Evolutionary conservation across 75 land plant genomes (phyloP).

Genomic region (Sequoia sempervirens): DNA sequence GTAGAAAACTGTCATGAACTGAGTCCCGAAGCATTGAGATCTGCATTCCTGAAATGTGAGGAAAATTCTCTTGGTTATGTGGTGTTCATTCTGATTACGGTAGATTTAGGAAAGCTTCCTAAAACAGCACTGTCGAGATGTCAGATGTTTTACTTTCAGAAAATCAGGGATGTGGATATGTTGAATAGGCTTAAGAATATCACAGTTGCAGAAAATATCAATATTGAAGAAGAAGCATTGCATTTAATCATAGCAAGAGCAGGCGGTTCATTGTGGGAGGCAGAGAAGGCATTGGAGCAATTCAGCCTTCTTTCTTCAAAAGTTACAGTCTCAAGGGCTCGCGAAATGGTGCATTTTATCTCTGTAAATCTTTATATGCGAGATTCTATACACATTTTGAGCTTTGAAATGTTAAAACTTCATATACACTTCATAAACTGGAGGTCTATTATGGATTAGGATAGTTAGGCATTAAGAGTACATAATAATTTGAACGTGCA

Average conservation of each 20-base stretch:
- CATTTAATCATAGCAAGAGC: slow-evolving; percentile 57
- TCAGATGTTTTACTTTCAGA: slow-evolving; percentile 67
- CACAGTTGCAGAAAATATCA: slow-evolving; percentile 43
- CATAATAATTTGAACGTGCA: neutral
- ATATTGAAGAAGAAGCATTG: slow-evolving; percentile 60
- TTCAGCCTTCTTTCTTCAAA: slow-evolving; percentile 63
- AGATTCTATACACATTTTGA: neutral
- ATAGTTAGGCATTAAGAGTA: neutral
- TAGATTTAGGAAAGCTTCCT: slow-evolving; percentile 66
- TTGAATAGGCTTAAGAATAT: slow-evolving; percentile 39
- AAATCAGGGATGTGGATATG: slow-evolving; percentile 58
- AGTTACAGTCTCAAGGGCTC: slow-evolving; percentile 53
- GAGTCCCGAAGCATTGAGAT: slow-evolving; percentile 46
- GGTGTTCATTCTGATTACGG: slow-evolving; percentile 70
- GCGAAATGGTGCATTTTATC: slow-evolving; percentile 8
- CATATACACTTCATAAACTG: too few relatives aligned
- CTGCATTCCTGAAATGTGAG: slow-evolving; percentile 44
- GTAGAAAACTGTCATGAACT: slow-evolving; percentile 75
- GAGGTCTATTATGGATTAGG: neutral
- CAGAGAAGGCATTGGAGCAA: slow-evolving; percentile 76
- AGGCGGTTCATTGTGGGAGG: slow-evolving; percentile 80
- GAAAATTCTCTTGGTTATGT: slow-evolving; percentile 50
- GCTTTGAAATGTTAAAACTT: neutral
- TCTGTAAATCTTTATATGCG: slow-evolving; percentile 25
- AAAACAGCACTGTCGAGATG: slow-evolving; percentile 49